Conservation (phyloP, 2,329 filamentous ascomycete genomes). For the Colletotrichum sp. region DNA sequence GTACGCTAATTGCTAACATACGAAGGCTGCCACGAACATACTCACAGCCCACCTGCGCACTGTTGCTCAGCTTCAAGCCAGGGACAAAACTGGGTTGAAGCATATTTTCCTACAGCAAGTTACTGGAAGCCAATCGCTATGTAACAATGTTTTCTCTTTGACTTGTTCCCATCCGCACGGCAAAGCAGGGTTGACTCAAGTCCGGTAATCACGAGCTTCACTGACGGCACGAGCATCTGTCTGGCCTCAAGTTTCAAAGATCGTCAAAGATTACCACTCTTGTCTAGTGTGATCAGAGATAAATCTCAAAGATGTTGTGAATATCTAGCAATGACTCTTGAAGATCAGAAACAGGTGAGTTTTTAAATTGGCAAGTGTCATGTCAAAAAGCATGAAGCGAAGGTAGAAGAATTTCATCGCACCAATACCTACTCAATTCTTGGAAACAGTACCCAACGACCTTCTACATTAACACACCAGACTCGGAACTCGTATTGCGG, state of each 20-base stretch:
- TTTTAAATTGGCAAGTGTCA: background rate
- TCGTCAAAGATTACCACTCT: background rate
- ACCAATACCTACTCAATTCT: background rate
- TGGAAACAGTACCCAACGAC: background rate
- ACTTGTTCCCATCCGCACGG: background rate
- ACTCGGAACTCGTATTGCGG: background rate
- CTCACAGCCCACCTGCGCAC: background rate
- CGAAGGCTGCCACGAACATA: background rate
- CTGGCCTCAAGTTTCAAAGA: background rate
- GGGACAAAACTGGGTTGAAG: background rate
- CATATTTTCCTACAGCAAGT: background rate
- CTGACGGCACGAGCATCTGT: background rate
- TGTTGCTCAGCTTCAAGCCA: background rate
- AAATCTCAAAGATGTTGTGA: background rate
- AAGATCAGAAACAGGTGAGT: background rate
- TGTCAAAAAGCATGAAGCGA: accelerated
- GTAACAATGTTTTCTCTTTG: background rate
- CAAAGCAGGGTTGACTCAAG: background rate
- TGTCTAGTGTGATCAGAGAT: background rate
- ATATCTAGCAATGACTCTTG: background rate
- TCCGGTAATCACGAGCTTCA: background rate
- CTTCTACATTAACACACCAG: background rate
- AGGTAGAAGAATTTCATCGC: background rate
- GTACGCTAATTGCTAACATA: background rate
- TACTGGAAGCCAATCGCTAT: background rate